Conservation (phyloP, 75 land plant species). For the Sequoia sempervirens region DNA sequence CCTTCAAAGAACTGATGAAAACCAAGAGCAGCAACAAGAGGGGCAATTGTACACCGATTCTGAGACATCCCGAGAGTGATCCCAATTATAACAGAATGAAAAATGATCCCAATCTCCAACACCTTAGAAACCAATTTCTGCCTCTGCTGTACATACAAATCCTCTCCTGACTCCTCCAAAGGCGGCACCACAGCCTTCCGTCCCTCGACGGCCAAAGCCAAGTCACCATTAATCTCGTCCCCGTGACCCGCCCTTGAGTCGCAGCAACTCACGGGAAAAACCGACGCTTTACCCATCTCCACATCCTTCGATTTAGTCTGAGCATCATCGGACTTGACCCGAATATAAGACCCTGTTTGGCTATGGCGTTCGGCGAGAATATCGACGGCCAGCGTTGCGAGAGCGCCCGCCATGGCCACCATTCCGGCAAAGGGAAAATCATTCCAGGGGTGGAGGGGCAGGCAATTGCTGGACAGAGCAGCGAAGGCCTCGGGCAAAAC, state of each 20-base stretch:
- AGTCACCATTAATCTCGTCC: neutral
- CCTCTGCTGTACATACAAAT: constrained; percentile 25
- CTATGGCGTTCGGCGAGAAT: constrained; percentile 31
- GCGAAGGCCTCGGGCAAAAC: constrained; percentile 57
- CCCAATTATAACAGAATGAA: constrained; percentile 58
- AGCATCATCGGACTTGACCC: constrained; percentile 4
- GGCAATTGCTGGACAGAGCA: constrained; percentile 52
- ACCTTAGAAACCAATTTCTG: constrained; percentile 56
- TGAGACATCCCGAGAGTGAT: constrained; percentile 63
- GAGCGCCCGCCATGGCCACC: constrained; percentile 40
- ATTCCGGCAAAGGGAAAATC: constrained; percentile 66
- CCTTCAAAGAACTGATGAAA: constrained; percentile 71
- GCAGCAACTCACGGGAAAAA: neutral
- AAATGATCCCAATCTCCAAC: constrained; percentile 54
- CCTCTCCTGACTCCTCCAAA: constrained; percentile 12
- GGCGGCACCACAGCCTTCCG: no score
- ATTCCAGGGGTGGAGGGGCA: constrained; percentile 41
- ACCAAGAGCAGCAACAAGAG: constrained; percentile 49
- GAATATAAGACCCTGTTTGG: constrained; percentile 2
- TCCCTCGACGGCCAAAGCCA: neutral
- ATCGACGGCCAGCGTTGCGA: constrained; percentile 49
- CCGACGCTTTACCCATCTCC: neutral
- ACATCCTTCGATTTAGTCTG: neutral
- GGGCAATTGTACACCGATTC: constrained; percentile 48
- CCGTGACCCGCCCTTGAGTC: neutral